phyloP scores from a whole-genome alignment of 768 basidiomycete genomes.

The Phylloporus arenicola region DNA sequence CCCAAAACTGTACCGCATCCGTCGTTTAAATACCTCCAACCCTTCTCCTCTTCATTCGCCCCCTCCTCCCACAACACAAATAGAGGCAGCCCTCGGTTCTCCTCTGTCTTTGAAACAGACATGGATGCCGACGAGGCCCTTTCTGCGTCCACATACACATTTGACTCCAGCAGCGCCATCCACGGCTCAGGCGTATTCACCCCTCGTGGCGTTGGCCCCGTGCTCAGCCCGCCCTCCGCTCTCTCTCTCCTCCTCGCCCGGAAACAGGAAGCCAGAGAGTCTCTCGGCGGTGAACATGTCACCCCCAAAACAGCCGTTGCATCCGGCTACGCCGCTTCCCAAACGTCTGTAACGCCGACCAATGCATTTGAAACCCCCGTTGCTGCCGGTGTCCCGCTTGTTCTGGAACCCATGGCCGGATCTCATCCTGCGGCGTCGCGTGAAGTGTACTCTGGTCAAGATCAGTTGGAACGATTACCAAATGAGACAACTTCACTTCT shows the following conservation, averaged over 20 bases:
- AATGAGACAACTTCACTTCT: slow-evolving; percentile 21
- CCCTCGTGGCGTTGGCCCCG: slow-evolving; percentile 19
- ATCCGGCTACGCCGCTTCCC: slow-evolving; percentile 10
- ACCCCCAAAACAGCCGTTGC: not conserved
- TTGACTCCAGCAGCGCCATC: slow-evolving; percentile 14
- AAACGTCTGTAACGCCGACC: slow-evolving; percentile 17
- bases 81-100: slow-evolving; percentile 23
- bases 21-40: slow-evolving; percentile 15
- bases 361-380: slow-evolving; percentile 9
- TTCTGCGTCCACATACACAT: slow-evolving; percentile 26
- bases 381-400: not conserved
- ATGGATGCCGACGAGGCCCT: slow-evolving; percentile 26
- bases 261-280: slow-evolving; percentile 5
- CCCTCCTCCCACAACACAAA: slow-evolving; percentile 17
- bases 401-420: not conserved
- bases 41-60: slow-evolving; percentile 22
- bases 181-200: slow-evolving; percentile 14
- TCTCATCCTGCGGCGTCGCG: not conserved
- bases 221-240: slow-evolving; percentile 26
- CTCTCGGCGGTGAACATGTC: not conserved
- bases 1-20: slow-evolving; percentile 6
- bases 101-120: slow-evolving; percentile 17
- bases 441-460: not conserved
- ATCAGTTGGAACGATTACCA: slow-evolving; percentile 1
- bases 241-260: slow-evolving; percentile 34